Base-by-base conservation (phyloP, 2,329 filamentous ascomycete genomes). In the Cercospora sp. region DNA sequence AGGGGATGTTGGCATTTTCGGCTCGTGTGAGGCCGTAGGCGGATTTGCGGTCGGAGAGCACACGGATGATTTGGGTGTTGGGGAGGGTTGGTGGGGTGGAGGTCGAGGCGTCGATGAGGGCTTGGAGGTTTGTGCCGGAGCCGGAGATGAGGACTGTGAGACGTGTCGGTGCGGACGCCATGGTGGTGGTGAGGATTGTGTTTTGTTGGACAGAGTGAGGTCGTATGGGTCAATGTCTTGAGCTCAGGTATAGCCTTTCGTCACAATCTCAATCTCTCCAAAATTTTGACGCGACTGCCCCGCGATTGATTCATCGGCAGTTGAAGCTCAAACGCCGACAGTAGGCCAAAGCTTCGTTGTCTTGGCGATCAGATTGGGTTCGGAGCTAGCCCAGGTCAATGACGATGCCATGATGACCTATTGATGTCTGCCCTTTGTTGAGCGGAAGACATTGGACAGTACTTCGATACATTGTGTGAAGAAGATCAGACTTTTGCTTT, bases 101-200 rank as follows among this genome's bases (percentile, higher is more conserved):
- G 64, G 81, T 80, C 79, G 82, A 82, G 68, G 86, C 86, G 78
- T 90, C 87, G 75, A 90, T 89, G 63, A 97, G 84, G 66, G 91
- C 91, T 83, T 94, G 91, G 20, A 94, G 87, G 78, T 94, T 94
- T 45, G 89, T 89, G 73, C 92, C 92, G 72, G 86, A 89, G 79
- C 91, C 90, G 60, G 88, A 91, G 78, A 90, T 90, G 76, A 80
- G 75, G 61, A 80, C 76, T 1, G 74, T 75, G 64, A 80, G 73
- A 36, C 71, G 69, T 5, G 72, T 69, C 3, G 74, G 71, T 9
- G 69, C 20, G 42, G 51, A 55, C 31, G 58, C 26, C 31, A 36
- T 59, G n/a, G 55, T 59, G 26, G 28, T n/a, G 55, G 18, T 31
- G 23, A 40, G 13, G 18, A 16, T n/a, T 57, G 61, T 16, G 18